phyloP scores from a whole-genome alignment of 2,329 filamentous ascomycete species.

The Fonsecaea pedrosoi region DNA sequence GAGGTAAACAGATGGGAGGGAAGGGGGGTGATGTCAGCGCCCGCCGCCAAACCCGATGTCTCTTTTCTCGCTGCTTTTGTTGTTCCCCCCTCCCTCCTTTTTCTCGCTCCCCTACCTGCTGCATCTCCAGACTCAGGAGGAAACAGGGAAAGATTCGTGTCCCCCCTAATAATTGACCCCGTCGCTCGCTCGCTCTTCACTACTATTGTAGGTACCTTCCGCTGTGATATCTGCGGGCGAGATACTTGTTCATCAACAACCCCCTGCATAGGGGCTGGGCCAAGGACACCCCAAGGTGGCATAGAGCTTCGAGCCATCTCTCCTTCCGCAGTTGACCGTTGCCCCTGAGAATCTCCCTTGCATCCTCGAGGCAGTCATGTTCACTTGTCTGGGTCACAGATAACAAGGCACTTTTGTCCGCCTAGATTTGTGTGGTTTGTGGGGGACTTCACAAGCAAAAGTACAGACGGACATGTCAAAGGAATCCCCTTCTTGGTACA shows the following conservation, averaged over 20 bases:
- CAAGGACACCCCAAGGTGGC: not conserved
- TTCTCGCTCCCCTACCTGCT: too few relatives aligned
- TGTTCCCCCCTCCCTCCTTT: not conserved
- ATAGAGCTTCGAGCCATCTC: not conserved
- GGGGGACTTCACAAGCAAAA: not conserved
- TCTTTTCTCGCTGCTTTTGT: slow-evolving; percentile 12
- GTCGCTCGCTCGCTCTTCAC: not conserved
- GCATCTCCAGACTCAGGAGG: slow-evolving; percentile 9
- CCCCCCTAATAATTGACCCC: not conserved
- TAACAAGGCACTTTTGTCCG: not conserved
- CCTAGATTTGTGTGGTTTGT: not conserved
- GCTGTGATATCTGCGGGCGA: slow-evolving; percentile 19
- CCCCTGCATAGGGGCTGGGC: slow-evolving; percentile 24
- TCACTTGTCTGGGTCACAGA: not conserved
- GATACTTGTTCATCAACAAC: slow-evolving; percentile 17
- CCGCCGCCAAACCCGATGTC: not conserved
- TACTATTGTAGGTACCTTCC: slow-evolving; percentile 13
- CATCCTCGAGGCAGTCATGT: not conserved
- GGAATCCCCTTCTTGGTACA: not conserved
- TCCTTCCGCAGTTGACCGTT: not conserved
- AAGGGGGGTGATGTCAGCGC: slow-evolving; percentile 10
- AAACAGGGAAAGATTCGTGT: not conserved
- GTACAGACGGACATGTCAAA: not conserved
- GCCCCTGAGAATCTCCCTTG: not conserved
- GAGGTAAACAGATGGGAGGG: not conserved